Base-by-base conservation (phyloP, 805 yeast species). In the Millerozyma acaciae region DNA sequence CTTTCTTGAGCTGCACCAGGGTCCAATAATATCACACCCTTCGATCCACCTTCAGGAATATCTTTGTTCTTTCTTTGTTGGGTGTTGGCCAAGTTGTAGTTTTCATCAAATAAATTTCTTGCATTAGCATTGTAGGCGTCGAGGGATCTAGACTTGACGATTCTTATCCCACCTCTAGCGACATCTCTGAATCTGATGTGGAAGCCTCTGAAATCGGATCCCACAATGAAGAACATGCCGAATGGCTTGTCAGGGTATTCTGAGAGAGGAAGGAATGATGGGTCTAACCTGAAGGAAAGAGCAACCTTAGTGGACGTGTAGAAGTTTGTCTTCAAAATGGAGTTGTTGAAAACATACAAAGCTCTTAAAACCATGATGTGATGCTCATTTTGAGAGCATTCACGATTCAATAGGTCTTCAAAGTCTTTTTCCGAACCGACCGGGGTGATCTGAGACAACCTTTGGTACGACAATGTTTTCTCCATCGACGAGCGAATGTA, bases 41-140 rank as follows among this genome's bases (percentile, higher is more conserved):
- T 90, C 25, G 97, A 86, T 22, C 98, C 98, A 56, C 98, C 97
- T 70, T 90, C 98, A 30, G 98, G 97, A 39, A 90, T 93, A 68
- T 90, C 98, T 69, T 90, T 90, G 68, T 90, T 93, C 65, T 90
- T 90, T 46, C 90, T 76, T 68, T 93, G 98, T 65, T 90, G 98
- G 27, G 98, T 90, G 35, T 81, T 77, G 25, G 98, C 97, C 60
- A 90, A 75, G 57, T 89, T 89, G 65, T 93, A 90, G 65, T 93
- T 90, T 63, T 90, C 98, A 60, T 93, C 97, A 59, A 90, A 88
- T 64, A 90, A 74, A 49, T 85, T 84, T 47, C 95, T 79, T 44
- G 82, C 81, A 54, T 93, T 90, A 51, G 78, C 76, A 32, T 80
- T 76, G 60, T 87, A 93, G 32, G 87, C 88, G 62, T 93, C 97